Evolutionary conservation across 345 rosid species (phyloP).

Genomic region (Aegle marmelos): DNA sequence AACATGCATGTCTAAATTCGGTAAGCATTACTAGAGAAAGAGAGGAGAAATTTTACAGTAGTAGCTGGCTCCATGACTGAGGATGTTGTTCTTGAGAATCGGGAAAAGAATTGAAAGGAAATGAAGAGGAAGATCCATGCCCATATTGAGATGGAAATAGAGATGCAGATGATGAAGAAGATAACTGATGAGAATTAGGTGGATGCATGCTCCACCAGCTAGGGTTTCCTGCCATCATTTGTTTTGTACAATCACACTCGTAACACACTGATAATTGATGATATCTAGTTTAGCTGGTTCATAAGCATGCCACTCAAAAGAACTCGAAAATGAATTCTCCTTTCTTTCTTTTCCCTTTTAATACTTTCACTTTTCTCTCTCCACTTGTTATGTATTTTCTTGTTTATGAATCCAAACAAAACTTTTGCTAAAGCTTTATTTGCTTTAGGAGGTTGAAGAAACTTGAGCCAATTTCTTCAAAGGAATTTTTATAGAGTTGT

Average conservation of each 20-base stretch:
- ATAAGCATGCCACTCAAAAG: slow-evolving; percentile 2
- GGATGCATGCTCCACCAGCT: slow-evolving; percentile 68
- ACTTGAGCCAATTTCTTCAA: slow-evolving; percentile 27
- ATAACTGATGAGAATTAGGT: slow-evolving; percentile 33
- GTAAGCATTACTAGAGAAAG: no score
- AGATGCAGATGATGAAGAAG: slow-evolving; percentile 34
- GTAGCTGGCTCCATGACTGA: slow-evolving; percentile 63
- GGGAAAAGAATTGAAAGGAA: slow-evolving; percentile 31
- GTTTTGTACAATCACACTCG: slow-evolving; percentile 18
- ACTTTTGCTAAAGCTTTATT: slow-evolving; percentile 26
- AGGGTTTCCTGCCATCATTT: slow-evolving; percentile 79
- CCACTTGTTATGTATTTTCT: slow-evolving; percentile 37
- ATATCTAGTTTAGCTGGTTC: slow-evolving; percentile 4
- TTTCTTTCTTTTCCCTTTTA: slow-evolving; percentile 5
- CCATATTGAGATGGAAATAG: slow-evolving; percentile 37
- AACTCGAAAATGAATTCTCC: slow-evolving; percentile 10
- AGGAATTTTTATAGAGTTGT: slow-evolving; percentile 30
- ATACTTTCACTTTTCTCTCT: slow-evolving; percentile 26
- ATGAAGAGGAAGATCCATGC: slow-evolving; percentile 41
- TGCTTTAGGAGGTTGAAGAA: slow-evolving; percentile 31
- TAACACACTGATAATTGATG: no score
- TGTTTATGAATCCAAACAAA: slow-evolving; percentile 43
- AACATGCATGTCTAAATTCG: no score
- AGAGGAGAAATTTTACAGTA: slow-evolving; percentile 29
- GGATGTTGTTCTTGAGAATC: slow-evolving; percentile 42